phyloP scores from a whole-genome alignment of 2,329 filamentous ascomycete species.

The Fusarium denticulatum region DNA sequence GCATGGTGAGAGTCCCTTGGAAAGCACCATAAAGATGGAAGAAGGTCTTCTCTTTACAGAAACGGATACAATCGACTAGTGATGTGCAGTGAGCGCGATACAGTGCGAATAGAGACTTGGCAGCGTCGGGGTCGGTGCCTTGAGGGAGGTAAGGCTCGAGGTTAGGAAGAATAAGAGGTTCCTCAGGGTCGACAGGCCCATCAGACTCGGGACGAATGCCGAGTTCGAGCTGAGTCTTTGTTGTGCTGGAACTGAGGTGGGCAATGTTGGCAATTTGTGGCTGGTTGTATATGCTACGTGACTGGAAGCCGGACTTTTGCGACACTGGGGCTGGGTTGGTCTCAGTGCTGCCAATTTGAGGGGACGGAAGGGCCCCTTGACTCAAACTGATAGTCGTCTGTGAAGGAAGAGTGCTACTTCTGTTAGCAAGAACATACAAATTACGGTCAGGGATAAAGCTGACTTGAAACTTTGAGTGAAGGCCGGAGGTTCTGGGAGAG shows the following conservation, averaged over 20 bases:
- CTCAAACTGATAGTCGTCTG: slow-evolving; percentile 44
- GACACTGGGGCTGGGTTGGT: slow-evolving; percentile 16
- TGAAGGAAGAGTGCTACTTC: slow-evolving; percentile 48
- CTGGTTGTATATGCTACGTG: slow-evolving; percentile 67
- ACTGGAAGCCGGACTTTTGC: slow-evolving; percentile 32
- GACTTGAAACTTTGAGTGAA: slow-evolving; percentile 64
- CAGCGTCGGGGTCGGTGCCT: slow-evolving; percentile 87
- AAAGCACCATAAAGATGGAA: slow-evolving; percentile 96
- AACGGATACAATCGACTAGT: slow-evolving; percentile 92
- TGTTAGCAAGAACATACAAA: slow-evolving; percentile 33
- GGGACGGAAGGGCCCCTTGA: slow-evolving; percentile 44
- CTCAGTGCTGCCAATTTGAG: slow-evolving; percentile 42
- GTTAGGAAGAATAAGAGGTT: slow-evolving; percentile 81
- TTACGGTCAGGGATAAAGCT: slow-evolving; percentile 31
- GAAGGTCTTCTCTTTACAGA: slow-evolving; percentile 96
- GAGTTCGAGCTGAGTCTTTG: slow-evolving; percentile 68
- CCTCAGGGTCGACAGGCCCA: slow-evolving; percentile 65
- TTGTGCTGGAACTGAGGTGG: slow-evolving; percentile 65
- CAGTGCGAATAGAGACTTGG: slow-evolving; percentile 83
- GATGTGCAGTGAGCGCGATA: slow-evolving; percentile 97
- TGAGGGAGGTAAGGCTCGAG: slow-evolving; percentile 83
- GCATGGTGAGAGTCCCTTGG: slow-evolving; percentile 94
- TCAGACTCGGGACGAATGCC: slow-evolving; percentile 69
- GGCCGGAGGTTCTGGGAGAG: slow-evolving; percentile 59
- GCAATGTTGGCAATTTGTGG: slow-evolving; percentile 66